Percentiles rank a stretch among this genome's conserved stretches.
phyloP scores from a whole-genome alignment of 108 stramenopile genomes.

The Chaetoceros tenuissimus region DNA sequence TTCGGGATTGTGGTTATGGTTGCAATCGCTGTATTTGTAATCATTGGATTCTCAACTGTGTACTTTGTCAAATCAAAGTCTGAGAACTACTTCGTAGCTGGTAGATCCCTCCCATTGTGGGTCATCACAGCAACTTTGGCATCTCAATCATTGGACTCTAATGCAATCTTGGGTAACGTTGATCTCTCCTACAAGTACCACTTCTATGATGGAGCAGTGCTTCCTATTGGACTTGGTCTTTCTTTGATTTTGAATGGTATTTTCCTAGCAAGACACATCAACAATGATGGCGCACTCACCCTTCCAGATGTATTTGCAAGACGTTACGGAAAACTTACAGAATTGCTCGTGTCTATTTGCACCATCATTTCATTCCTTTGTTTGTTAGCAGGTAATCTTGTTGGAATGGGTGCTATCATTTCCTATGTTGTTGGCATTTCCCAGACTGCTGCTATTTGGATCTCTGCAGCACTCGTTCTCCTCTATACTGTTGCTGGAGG shows the following conservation, averaged over 20 bases:
- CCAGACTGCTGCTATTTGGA: constrained; percentile 34
- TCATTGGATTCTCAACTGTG: constrained; percentile 42
- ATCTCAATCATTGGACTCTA: constrained; percentile 65
- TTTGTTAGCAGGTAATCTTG: constrained; percentile 66
- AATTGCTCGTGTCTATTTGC: constrained; percentile 46
- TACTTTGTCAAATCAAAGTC: constrained; percentile 46
- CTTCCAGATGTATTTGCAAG: constrained; percentile 64
- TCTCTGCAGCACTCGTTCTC: constrained; percentile 40
- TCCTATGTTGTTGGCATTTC: constrained; percentile 40
- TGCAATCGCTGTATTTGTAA: constrained; percentile 33
- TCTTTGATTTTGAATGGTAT: constrained; percentile 60
- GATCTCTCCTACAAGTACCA: constrained; percentile 71
- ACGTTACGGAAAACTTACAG: constrained; percentile 52
- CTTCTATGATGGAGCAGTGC: constrained; percentile 65
- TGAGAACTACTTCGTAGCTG: constrained; percentile 76
- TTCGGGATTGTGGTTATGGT: constrained; percentile 50
- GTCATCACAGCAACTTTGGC: constrained; percentile 52
- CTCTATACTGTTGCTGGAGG: constrained; percentile 62
- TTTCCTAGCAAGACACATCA: constrained; percentile 57
- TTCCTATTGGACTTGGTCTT: constrained; percentile 69
- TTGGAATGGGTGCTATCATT: constrained; percentile 55
- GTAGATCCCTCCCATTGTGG: constrained; percentile 59
- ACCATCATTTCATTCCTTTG: constrained; percentile 60
- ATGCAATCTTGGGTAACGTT: constrained; percentile 61
- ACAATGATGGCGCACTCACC: constrained; percentile 48